phyloP scores from a whole-genome alignment of 2,329 filamentous ascomycete species.

The Ophiognomonia clavigignenti-juglandacearum region DNA sequence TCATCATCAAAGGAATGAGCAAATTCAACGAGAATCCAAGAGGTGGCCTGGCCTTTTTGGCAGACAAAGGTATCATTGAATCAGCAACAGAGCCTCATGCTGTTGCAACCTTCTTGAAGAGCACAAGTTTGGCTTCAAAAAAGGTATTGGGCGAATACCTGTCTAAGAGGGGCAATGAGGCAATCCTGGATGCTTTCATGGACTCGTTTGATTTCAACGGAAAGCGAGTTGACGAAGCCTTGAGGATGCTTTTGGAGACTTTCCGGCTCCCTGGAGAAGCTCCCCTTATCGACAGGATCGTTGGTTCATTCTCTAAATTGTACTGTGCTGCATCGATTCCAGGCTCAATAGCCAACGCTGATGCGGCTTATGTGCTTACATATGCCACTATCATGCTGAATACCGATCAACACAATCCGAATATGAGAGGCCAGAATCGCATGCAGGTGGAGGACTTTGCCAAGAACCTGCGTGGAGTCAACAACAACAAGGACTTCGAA shows the following conservation, averaged over 20 bases:
- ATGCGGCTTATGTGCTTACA: slow-evolving; percentile 83
- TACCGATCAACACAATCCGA: slow-evolving; percentile 94
- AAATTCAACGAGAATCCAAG: slow-evolving; percentile 97
- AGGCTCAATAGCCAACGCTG: slow-evolving; percentile 74
- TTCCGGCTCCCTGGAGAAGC: slow-evolving; percentile 95
- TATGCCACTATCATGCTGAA: slow-evolving; percentile 98
- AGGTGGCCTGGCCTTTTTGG: slow-evolving; percentile 78
- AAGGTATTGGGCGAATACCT: slow-evolving; percentile 87
- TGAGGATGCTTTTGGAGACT: slow-evolving; percentile 79
- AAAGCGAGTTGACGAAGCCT: slow-evolving; percentile 84
- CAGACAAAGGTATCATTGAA: slow-evolving; percentile 79
- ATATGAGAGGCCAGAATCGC: slow-evolving; percentile 70
- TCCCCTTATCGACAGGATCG: slow-evolving; percentile 85
- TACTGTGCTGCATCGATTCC: slow-evolving; percentile 69
- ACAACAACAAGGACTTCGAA: slow-evolving; percentile 78
- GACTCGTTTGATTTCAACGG: slow-evolving; percentile 81
- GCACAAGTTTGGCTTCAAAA: slow-evolving; percentile 85
- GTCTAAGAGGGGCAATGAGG: slow-evolving; percentile 84
- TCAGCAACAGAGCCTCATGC: slow-evolving; percentile 68
- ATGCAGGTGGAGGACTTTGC: slow-evolving; percentile 84
- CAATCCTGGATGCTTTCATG: slow-evolving; percentile 79
- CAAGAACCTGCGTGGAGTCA: slow-evolving; percentile 85
- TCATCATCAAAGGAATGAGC: slow-evolving; percentile 79
- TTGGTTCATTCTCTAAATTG: slow-evolving; percentile 80
- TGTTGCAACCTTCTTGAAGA: slow-evolving; percentile 82